Evolutionary conservation across 2,329 filamentous ascomycete genomes (phyloP), one percentile per base, ranked within the genome.

Genomic region (Bipolaris zeicola): DNA sequence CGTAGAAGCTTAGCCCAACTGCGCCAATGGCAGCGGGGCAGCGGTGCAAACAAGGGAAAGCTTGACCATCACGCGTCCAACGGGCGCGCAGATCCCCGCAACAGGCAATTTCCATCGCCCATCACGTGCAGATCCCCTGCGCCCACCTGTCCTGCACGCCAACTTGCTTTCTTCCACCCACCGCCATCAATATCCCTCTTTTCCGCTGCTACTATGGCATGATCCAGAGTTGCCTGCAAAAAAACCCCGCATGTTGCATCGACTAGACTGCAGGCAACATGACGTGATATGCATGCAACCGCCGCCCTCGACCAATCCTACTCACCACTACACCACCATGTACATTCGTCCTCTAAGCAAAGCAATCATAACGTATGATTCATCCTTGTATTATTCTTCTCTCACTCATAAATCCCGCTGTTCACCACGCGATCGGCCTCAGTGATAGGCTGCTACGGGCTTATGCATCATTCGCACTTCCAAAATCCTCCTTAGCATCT

Each of bases 401-500:
- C 6, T 10, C 22, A 11, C 20, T 28, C 22, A 43, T 3, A n/a
- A 42, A 28, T 28, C 26, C 7, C 26, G 26, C 26, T 28, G 26
- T 10, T 28, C 26, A 28, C 5, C 7, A 28, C 8, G 3, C 10
- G 8, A 8, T 7, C 26, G 8, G 7, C 3, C 7, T 28, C 26
- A 28, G 26, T 10, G 26, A 28, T 28, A 28, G 5, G 26, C 26
- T 7, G 20, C 5, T 14, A 3, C 14, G 3, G 24, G 39, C 20
- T n/a, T 57, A 57, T 22, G 51, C 48, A 49, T 57, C 58, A n/a
- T 52, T 58, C 58, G 65, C 69, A 57, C 66, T 71, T 34, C 76
- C 76, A 36, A 87, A 71, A 72, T 92, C 88, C 72, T 95, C 91
- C 26, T 89, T 84, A 1, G 90, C 90, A 72, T 85, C 89, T 34